Evolutionary conservation across 768 basidiomycete species (phyloP), one percentile per base, ranked within the genome.

Genomic region (Russula abietina): DNA sequence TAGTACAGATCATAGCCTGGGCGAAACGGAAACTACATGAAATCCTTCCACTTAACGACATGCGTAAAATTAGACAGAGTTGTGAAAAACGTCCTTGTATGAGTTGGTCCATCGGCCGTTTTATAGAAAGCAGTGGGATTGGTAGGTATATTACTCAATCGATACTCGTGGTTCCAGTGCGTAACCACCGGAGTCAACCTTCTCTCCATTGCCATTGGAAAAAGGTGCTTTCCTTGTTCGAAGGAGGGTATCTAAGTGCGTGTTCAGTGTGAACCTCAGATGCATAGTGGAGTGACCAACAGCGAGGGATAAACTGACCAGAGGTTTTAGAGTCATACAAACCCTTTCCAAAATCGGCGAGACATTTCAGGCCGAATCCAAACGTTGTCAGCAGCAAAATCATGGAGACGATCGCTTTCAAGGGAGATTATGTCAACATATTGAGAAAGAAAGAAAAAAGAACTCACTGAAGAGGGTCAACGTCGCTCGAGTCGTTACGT

Each of bases 281-380:
- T 50, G 64, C 60, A 39, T 17, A 30, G 19, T 24, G 19, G 17
- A 39, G 46, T 50, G 24, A 65, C 65, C 53, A 46, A 70, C 66
- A 67, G 41, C 22, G 7, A 3, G 56, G 60, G 69, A 74, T 73
- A 12, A 70, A 79, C 88, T 81, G 74, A 93, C 91, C 83, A 68
- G 86, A 80, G 65, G 81, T 79, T 77, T 93, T 93, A 54, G 89
- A 86, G 17, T 80, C 73, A 59, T 80, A 77, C 22, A 93, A 76
- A n/a, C 92, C 91, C 71, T 83, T 83, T 73, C 89, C 86, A 69
- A 93, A 93, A 76, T 93, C 91, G 32, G 79, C 71, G 77, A 89
- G 89, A 72, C 91, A 93, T 56, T 86, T 83, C 24, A 92, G 71
- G 24, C 91, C 91, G 30, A 93, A 80, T 14, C 76, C 80, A 69